Evolutionary conservation across 148 eudicot genomes (phyloP).

Genomic region (Pouteria glomerata): DNA sequence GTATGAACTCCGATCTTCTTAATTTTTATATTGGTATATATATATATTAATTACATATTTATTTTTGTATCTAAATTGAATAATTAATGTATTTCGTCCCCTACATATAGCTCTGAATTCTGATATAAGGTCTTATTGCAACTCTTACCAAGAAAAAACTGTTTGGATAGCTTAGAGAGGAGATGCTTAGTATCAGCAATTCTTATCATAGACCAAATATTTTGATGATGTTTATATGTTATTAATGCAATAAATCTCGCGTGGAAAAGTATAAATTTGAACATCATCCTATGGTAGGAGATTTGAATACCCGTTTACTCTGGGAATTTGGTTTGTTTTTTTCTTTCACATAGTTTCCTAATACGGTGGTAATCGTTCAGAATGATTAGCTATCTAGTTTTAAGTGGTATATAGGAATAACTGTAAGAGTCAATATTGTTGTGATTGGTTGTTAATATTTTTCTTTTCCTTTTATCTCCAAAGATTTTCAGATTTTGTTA

Average conservation of each 20-base stretch:
- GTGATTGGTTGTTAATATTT: background rate
- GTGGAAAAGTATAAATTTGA: background rate
- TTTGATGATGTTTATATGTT: background rate
- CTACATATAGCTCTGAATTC: background rate
- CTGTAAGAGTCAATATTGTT: background rate
- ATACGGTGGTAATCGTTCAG: background rate
- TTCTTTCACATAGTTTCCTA: background rate
- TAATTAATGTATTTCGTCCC: background rate
- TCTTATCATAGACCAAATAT: background rate
- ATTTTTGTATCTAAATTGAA: background rate
- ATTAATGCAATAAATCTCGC: background rate
- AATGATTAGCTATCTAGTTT: background rate
- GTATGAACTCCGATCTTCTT: constrained; percentile 28
- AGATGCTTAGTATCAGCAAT: background rate
- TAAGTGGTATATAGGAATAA: background rate
- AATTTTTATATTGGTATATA: background rate
- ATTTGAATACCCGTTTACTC: background rate
- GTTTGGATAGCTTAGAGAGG: background rate
- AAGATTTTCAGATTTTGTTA: background rate
- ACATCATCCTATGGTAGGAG: background rate
- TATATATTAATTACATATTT: too few species aligned
- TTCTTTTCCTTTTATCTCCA: background rate
- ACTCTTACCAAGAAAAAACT: background rate
- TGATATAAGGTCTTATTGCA: background rate
- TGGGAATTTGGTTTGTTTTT: background rate